Conservation (phyloP, 257 asterid species). For the Thymus mandschuricus region DNA sequence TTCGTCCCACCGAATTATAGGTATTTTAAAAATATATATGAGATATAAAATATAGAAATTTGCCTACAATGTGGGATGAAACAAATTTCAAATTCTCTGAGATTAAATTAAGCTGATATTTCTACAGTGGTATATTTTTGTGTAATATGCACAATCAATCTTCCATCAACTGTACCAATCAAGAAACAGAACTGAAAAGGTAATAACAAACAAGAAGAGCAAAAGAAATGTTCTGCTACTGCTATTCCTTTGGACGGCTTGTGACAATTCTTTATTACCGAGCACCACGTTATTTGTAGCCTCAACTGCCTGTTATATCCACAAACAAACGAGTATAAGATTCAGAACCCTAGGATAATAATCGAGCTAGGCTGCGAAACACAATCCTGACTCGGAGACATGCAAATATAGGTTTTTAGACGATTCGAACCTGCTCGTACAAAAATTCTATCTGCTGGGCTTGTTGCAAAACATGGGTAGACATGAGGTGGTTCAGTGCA, state of each 20-base stretch:
- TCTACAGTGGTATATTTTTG: background rate
- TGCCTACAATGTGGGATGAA: no score
- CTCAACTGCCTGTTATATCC: slow-evolving; percentile 70
- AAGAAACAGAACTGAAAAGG: slow-evolving; percentile 81
- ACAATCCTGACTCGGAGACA: background rate
- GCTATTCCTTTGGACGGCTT: slow-evolving; percentile 85
- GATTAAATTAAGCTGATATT: background rate
- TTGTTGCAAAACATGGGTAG: slow-evolving; percentile 92
- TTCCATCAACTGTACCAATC: slow-evolving; percentile 71
- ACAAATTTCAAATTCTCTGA: background rate
- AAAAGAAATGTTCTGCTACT: slow-evolving; percentile 91
- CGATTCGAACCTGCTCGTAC: slow-evolving; percentile 69
- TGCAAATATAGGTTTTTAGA: background rate
- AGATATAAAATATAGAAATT: no score
- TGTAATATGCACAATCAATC: background rate
- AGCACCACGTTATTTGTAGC: slow-evolving; percentile 89
- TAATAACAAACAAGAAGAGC: slow-evolving; percentile 76
- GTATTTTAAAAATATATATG: no score
- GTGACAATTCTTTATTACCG: slow-evolving; percentile 84
- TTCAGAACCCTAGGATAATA: background rate
- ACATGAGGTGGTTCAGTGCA: slow-evolving; percentile 94
- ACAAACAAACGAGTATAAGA: slow-evolving; percentile 11
- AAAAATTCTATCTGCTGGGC: slow-evolving; percentile 86
- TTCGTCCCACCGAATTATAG: no score
- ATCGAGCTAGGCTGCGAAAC: background rate